Percentiles rank a stretch among this genome's conserved stretches.
These are phyloP conservation scores for Trichoderma aggressivum DNA, from an alignment of 2,329 filamentous ascomycete genomes.

Conservation along the genomic window DNA sequence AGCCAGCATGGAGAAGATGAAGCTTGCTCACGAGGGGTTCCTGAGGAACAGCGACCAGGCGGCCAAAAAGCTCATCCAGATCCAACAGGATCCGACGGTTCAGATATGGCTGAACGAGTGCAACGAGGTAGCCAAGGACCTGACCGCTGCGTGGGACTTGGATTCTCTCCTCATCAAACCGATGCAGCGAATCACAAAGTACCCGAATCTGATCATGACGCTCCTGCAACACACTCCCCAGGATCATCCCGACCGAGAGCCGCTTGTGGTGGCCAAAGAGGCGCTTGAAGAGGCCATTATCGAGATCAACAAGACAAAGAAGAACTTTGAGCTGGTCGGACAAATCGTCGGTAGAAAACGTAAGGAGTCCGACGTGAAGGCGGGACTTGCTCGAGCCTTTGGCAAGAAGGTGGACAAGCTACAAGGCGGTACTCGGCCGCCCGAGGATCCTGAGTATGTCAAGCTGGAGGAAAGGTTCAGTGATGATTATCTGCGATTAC, in stretches of 20 bases:
- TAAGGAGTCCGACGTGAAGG: slow-evolving; percentile 82
- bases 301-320: slow-evolving; percentile 94
- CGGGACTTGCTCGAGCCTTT: slow-evolving; percentile 84
- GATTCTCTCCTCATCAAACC: slow-evolving; percentile 97
- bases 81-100: slow-evolving; percentile 61
- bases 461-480: slow-evolving; percentile 82
- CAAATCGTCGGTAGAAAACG: slow-evolving; percentile 82
- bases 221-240: slow-evolving; percentile 74
- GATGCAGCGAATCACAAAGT: slow-evolving; percentile 90
- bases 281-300: slow-evolving; percentile 64
- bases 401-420: slow-evolving; percentile 85
- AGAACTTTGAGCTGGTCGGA: slow-evolving; percentile 87
- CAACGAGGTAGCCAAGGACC: slow-evolving; percentile 83
- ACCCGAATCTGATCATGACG: slow-evolving; percentile 79
- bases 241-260: slow-evolving; percentile 76
- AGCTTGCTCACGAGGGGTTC: slow-evolving; percentile 58
- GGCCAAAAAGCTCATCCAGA: slow-evolving; percentile 58
- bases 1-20: slow-evolving; percentile 58
- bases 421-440: slow-evolving; percentile 56
- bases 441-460: slow-evolving; percentile 79
- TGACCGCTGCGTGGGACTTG: slow-evolving; percentile 91
- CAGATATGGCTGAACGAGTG: slow-evolving; percentile 91
- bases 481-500: slow-evolving; percentile 86
- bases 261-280: slow-evolving; percentile 54
- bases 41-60: slow-evolving; percentile 61